Evolutionary conservation across 2,329 filamentous ascomycete genomes (phyloP).

Genomic region (Colletotrichum sansevieriae): DNA sequence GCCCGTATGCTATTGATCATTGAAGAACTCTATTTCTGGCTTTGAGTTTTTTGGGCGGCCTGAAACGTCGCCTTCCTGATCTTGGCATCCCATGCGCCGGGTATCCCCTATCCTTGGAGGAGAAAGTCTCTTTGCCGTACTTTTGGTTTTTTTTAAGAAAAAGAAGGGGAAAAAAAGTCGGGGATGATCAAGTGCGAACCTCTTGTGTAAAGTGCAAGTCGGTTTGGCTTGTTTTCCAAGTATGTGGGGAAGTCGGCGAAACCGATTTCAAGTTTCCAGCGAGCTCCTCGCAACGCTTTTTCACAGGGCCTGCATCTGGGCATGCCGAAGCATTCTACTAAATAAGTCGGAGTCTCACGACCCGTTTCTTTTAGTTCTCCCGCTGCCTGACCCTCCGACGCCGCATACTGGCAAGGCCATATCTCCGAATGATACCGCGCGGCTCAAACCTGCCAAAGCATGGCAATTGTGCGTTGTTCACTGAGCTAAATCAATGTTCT

Average conservation of each 20-base stretch:
- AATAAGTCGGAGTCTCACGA: conserved; percentile 9
- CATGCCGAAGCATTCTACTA: background rate
- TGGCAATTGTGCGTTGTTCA: background rate
- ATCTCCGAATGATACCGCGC: conserved; percentile 6
- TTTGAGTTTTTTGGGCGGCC: conserved; percentile 22
- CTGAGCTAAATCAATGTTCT: background rate
- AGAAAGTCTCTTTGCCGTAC: background rate
- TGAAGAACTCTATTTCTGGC: conserved; percentile 6
- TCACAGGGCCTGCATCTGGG: background rate
- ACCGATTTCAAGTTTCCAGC: background rate
- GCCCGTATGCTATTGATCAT: background rate
- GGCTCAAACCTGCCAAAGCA: conserved; percentile 2
- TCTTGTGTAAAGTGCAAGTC: background rate
- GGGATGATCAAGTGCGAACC: background rate
- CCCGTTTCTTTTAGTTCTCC: background rate
- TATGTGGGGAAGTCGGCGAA: background rate
- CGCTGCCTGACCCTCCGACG: background rate
- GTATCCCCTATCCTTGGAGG: background rate
- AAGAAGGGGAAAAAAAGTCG: background rate
- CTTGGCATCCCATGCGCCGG: conserved; percentile 25
- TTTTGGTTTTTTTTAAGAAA: background rate
- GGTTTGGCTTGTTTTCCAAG: background rate
- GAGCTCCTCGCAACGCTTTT: background rate
- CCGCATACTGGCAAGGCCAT: background rate
- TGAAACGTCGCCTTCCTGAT: conserved; percentile 30